A percentile compares a stretch with the other conserved stretches of the same genome.
phyloP scores from a whole-genome alignment of 108 stramenopile species.

The Skeletonema tropicum region DNA sequence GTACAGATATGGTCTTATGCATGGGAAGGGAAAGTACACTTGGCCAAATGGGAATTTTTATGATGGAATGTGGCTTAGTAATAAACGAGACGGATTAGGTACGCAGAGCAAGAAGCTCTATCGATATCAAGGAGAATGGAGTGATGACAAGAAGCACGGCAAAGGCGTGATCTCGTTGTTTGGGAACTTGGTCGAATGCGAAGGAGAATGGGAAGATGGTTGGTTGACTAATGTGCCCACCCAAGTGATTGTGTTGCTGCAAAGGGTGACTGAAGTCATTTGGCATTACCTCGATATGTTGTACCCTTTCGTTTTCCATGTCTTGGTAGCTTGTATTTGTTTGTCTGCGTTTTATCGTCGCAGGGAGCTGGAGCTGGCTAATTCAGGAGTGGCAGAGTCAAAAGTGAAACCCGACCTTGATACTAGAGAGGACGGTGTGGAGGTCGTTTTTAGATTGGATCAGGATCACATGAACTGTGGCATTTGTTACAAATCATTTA shows the following conservation, averaged over 20 bases:
- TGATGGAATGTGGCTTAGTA: neutral
- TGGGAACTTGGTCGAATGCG: too few species aligned
- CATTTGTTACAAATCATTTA: neutral
- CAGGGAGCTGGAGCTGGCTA: neutral
- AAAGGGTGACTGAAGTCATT: neutral
- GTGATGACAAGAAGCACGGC: neutral
- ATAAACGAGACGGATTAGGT: neutral
- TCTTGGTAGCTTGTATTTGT: neutral
- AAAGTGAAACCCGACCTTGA: neutral
- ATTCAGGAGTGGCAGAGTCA: neutral
- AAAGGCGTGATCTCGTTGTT: neutral
- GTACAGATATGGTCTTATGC: neutral
- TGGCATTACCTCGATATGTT: neutral
- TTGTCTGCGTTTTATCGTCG: neutral
- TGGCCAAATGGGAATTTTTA: neutral
- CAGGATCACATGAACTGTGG: neutral
- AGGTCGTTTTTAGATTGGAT: neutral
- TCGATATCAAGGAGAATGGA: neutral
- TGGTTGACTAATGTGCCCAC: neutral
- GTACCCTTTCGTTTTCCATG: neutral
- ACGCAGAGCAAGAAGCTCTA: neutral
- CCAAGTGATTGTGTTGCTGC: neutral
- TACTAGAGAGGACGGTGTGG: neutral
- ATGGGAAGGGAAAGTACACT: neutral
- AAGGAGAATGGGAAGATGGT: neutral